A percentile compares a stretch with the other conserved stretches of the same genome.
phyloP scores from a whole-genome alignment of 2,329 filamentous ascomycete genomes.

The Fusarium torulosum region DNA sequence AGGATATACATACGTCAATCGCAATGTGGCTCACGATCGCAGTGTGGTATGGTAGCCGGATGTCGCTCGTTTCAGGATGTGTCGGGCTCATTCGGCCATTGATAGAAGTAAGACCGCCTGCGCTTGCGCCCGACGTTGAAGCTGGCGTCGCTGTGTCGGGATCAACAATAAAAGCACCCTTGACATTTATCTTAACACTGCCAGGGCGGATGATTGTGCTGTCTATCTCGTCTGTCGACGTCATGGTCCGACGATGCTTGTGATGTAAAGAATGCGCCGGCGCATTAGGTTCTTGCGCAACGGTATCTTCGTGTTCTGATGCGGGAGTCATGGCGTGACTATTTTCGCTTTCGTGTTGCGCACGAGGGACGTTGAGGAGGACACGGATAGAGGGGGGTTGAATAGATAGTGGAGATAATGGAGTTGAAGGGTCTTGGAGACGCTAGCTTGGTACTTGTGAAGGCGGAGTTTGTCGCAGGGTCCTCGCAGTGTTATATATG shows the following conservation, averaged over 20 bases:
- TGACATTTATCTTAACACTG: slow-evolving; percentile 93
- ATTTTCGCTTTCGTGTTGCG: slow-evolving; percentile 1
- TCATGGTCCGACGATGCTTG: slow-evolving; percentile 53
- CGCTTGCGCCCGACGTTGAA: slow-evolving; percentile 49
- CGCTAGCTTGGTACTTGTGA: slow-evolving; percentile 6
- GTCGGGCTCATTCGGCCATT: slow-evolving; percentile 63
- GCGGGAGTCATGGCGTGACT: slow-evolving; percentile 43
- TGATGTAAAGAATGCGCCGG: slow-evolving; percentile 25
- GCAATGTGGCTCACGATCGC: slow-evolving; percentile 96
- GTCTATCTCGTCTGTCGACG: slow-evolving; percentile 69
- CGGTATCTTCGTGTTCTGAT: slow-evolving; percentile 44
- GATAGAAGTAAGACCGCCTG: slow-evolving; percentile 36
- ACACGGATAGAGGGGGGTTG: slow-evolving; percentile 25
- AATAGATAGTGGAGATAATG: slow-evolving; percentile 28
- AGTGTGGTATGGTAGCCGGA: slow-evolving; percentile 95
- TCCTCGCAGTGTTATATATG: neutral
- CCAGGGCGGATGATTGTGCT: slow-evolving; percentile 72
- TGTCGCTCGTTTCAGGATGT: slow-evolving; percentile 84
- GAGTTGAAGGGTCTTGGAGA: slow-evolving; percentile 30
- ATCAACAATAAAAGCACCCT: slow-evolving; percentile 96
- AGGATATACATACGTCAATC: slow-evolving; percentile 78
- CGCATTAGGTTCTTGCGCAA: slow-evolving; percentile 28
- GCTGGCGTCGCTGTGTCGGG: slow-evolving; percentile 73
- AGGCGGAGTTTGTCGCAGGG: slow-evolving; percentile 9
- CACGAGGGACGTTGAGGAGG: slow-evolving; percentile 13